phyloP scores from a whole-genome alignment of 768 basidiomycete species.

The Boletus vinaceobasis region DNA sequence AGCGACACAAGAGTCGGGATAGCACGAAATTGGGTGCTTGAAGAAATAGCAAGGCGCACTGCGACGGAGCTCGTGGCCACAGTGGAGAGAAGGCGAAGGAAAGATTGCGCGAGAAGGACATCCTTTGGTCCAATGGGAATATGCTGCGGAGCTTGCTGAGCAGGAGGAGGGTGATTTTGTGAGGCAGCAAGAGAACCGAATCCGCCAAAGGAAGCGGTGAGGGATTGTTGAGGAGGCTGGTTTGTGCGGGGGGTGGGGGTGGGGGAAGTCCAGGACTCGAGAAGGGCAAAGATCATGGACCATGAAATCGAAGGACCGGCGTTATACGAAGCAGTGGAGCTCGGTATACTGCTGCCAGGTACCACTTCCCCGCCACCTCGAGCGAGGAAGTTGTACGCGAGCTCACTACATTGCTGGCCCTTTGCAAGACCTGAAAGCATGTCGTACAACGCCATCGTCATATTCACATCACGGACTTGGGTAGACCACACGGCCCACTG shows the following conservation, averaged over 20 bases:
- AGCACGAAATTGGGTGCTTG: constrained; percentile 76
- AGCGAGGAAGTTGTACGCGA: constrained; percentile 86
- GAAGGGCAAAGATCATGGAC: constrained; percentile 66
- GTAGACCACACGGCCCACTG: constrained; percentile 92
- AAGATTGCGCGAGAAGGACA: constrained; percentile 73
- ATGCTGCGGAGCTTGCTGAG: constrained; percentile 41
- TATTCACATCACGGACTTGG: constrained; percentile 63
- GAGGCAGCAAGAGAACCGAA: constrained; percentile 29
- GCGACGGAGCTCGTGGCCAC: constrained; percentile 73
- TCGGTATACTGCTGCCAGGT: constrained; percentile 52
- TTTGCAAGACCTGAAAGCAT: constrained; percentile 84
- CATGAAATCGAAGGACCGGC: constrained; percentile 68
- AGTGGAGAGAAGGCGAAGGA: constrained; percentile 73
- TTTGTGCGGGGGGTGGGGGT: constrained; percentile 45
- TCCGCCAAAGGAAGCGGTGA: constrained; percentile 28
- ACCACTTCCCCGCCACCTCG: constrained; percentile 70
- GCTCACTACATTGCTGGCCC: constrained; percentile 80
- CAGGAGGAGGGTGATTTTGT: constrained; percentile 28
- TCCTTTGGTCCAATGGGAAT: constrained; percentile 62
- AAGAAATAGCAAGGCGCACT: constrained; percentile 73
- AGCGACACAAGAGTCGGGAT: constrained; percentile 77
- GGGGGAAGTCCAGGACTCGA: constrained; percentile 72
- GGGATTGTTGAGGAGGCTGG: constrained; percentile 42
- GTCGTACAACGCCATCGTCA: constrained; percentile 80
- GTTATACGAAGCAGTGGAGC: constrained; percentile 33